phyloP scores from a whole-genome alignment of 2,329 filamentous ascomycete genomes.

The Penicillium frequentans region DNA sequence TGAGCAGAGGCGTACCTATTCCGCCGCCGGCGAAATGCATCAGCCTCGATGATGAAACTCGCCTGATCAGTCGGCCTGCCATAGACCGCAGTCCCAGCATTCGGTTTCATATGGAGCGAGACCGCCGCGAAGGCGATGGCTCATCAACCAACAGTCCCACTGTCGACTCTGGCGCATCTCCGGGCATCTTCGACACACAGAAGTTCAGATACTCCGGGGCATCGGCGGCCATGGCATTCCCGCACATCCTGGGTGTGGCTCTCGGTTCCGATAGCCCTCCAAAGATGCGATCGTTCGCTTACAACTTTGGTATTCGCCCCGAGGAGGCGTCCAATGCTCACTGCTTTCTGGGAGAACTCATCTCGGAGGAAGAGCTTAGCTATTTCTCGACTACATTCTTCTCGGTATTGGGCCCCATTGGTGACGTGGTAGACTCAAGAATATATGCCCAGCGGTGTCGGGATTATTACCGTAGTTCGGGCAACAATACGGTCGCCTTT shows the following conservation, averaged over 20 bases:
- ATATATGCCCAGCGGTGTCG: constrained; percentile 30
- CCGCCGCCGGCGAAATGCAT: constrained; percentile 13
- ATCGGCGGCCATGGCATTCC: constrained; percentile 33
- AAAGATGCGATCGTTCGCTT: constrained; percentile 27
- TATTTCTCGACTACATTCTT: constrained; percentile 26
- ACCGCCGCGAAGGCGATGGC: too few relatives aligned
- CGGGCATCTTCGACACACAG: constrained; percentile 28
- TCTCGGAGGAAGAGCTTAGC: constrained; percentile 26
- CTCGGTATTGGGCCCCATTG: constrained; percentile 20
- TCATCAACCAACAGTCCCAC: too few relatives aligned
- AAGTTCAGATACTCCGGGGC: constrained; percentile 29
- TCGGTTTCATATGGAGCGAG: too few relatives aligned
- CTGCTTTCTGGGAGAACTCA: constrained; percentile 21
- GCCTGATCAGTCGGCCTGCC: background rate
- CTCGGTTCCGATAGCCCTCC: constrained; percentile 28
- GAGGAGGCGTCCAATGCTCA: constrained; percentile 28
- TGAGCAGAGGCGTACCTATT: background rate
- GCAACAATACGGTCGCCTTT: constrained; percentile 22
- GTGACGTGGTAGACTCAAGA: constrained; percentile 24
- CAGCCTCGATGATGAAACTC: constrained; percentile 2
- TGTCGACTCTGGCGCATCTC: too few relatives aligned
- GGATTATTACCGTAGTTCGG: constrained; percentile 23
- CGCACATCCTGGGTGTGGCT: constrained; percentile 27
- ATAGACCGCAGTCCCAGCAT: background rate
- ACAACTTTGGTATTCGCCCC: constrained; percentile 33